A percentile compares a stretch with the other conserved stretches of the same genome.
Conservation (phyloP, 2,329 filamentous ascomycete species). For the Sporothrix protearum region DNA sequence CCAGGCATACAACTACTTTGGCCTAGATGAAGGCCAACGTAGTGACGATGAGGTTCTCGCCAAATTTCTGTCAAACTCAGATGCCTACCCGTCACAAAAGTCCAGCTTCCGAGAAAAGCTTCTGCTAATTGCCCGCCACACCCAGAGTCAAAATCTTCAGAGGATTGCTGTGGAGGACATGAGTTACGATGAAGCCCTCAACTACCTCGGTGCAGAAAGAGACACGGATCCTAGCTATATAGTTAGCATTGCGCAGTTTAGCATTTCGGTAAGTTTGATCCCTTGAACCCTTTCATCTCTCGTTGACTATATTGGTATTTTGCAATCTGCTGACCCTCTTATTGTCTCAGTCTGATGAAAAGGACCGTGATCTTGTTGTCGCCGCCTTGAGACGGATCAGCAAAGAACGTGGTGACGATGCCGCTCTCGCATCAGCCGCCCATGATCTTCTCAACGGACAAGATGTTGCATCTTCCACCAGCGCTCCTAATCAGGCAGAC, state of each 20-base stretch:
- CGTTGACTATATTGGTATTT: background rate
- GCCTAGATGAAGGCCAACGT: conserved; percentile 25
- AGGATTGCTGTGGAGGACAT: conserved; percentile 26
- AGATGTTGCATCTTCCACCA: background rate
- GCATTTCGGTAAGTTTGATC: conserved; percentile 15
- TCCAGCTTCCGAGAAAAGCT: conserved; percentile 32
- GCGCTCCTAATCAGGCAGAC: background rate
- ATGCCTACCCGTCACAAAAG: conserved; percentile 32
- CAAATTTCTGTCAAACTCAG: conserved; percentile 30
- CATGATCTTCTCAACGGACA: background rate
- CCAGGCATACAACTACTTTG: conserved; percentile 32
- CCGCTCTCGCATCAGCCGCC: conserved; percentile 1
- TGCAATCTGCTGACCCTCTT: background rate
- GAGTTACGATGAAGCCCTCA: conserved; percentile 40
- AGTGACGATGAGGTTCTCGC: conserved; percentile 28
- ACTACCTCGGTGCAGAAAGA: conserved; percentile 38
- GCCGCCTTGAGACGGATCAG: conserved; percentile 24
- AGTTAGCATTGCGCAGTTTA: conserved; percentile 30
- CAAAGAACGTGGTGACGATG: conserved; percentile 20
- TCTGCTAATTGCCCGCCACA: conserved; percentile 32
- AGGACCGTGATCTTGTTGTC: conserved; percentile 27
- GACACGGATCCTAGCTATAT: conserved; percentile 36
- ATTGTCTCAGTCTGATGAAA: conserved; percentile 21
- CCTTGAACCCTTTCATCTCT: background rate
- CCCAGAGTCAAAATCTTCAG: conserved; percentile 27